These are phyloP conservation scores for Neonectria ditissima DNA, from an alignment of 2,329 filamentous ascomycete genomes.

Conservation along the genomic window DNA sequence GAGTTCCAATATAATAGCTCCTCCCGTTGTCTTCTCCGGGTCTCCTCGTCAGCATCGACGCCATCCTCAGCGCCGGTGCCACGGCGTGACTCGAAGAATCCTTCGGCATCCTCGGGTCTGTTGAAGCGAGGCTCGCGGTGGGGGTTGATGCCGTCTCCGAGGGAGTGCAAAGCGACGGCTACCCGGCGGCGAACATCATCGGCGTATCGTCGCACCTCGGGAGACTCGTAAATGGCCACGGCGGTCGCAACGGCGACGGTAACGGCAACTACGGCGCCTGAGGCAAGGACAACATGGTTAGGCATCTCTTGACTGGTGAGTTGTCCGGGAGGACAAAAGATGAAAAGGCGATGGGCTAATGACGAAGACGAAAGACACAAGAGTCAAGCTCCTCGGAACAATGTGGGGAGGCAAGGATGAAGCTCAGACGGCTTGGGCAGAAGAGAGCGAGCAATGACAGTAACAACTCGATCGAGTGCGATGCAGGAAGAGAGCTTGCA, in stretches of 20 bases:
- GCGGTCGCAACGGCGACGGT: constrained; percentile 69
- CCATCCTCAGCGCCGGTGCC: constrained; percentile 56
- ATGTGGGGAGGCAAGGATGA: constrained; percentile 16
- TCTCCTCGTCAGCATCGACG: constrained; percentile 73
- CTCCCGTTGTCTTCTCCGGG: constrained; percentile 70
- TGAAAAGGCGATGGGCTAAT: constrained; percentile 1
- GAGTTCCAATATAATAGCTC: constrained; percentile 76
- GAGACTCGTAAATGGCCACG: constrained; percentile 72
- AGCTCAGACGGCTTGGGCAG: background rate
- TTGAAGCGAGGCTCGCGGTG: constrained; percentile 69
- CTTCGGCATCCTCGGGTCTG: constrained; percentile 74
- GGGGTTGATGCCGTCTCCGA: constrained; percentile 68
- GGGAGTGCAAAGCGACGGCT: constrained; percentile 68
- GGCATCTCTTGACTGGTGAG: constrained; percentile 57
- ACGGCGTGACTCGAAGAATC: constrained; percentile 67
- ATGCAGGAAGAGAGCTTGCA: constrained; percentile 8
- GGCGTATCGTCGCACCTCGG: constrained; percentile 71
- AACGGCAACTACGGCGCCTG: constrained; percentile 69
- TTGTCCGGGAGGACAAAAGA: constrained; percentile 5
- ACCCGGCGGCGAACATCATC: constrained; percentile 72
- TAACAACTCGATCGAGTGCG: constrained; percentile 7
- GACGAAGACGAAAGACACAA: background rate
- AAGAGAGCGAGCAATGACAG: background rate
- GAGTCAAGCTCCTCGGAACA: background rate
- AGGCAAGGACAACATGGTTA: constrained; percentile 66